A percentile compares a stretch with the other conserved stretches of the same genome.
Evolutionary conservation across 768 basidiomycete species (phyloP).

Genomic region (Ephemerocybe angulata): DNA sequence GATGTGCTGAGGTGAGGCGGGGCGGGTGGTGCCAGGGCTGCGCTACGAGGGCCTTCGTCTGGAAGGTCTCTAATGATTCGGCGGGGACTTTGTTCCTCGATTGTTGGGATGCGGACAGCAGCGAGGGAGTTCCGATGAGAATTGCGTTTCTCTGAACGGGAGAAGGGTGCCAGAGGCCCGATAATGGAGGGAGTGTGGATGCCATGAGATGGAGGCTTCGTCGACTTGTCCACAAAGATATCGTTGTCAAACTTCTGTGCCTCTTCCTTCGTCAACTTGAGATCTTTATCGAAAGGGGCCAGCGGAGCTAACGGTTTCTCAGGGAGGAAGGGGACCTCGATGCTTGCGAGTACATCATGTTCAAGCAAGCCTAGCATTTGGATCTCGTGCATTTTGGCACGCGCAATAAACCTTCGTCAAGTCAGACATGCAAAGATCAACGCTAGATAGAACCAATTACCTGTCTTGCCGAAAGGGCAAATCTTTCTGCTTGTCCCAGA

Average conservation of each 20-base stretch:
- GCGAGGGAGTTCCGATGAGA: slow-evolving; percentile 49
- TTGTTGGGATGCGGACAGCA: slow-evolving; percentile 50
- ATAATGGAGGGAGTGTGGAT: slow-evolving; percentile 23
- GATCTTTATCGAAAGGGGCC: slow-evolving; percentile 29
- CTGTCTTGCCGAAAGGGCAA: slow-evolving; percentile 76
- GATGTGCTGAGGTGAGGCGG: slow-evolving; percentile 48
- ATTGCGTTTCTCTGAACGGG: slow-evolving; percentile 40
- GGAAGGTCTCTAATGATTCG: slow-evolving; percentile 50
- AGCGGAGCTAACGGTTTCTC: slow-evolving; percentile 35
- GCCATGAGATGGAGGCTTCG: slow-evolving; percentile 28
- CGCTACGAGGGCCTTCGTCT: slow-evolving; percentile 33
- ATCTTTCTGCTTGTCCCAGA: slow-evolving; percentile 88
- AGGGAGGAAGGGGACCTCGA: slow-evolving; percentile 78
- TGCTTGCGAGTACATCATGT: slow-evolving; percentile 85
- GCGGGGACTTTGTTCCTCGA: slow-evolving; percentile 71
- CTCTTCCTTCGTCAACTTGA: slow-evolving; percentile 49
- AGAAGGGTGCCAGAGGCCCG: slow-evolving; percentile 41
- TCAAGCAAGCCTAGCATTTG: slow-evolving; percentile 92
- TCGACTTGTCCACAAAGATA: slow-evolving; percentile 47
- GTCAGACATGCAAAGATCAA: background rate
- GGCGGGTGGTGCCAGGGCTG: slow-evolving; percentile 13
- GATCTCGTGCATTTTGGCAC: slow-evolving; percentile 97
- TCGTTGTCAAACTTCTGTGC: slow-evolving; percentile 75
- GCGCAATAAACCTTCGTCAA: slow-evolving; percentile 72
- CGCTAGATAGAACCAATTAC: slow-evolving; percentile 31